These are phyloP conservation scores for Microsporum canis DNA, from an alignment of 2,329 filamentous ascomycete species.

Conservation along the genomic window DNA sequence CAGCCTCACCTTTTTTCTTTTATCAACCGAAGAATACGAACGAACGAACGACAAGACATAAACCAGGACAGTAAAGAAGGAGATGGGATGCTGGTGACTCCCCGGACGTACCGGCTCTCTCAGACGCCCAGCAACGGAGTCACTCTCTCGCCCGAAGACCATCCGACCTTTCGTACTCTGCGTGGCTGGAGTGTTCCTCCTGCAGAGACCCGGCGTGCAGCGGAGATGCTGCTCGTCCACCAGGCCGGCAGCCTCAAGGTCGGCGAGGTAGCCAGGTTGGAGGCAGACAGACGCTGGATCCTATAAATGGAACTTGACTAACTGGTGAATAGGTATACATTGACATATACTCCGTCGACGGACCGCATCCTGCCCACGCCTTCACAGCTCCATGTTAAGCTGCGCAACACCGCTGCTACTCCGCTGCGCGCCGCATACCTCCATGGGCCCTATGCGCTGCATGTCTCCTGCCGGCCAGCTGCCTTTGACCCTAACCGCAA, in stretches of 20 bases:
- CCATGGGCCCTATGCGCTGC: constrained; percentile 87
- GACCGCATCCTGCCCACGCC: constrained; percentile 87
- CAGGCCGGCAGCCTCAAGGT: constrained; percentile 87
- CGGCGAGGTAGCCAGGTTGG: constrained; percentile 78
- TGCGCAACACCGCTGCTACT: constrained; percentile 85
- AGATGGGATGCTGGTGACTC: constrained; percentile 33
- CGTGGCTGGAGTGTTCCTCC: constrained; percentile 26
- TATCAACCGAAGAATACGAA: neutral
- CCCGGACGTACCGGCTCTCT: constrained; percentile 33
- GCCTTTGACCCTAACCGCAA: constrained; percentile 74
- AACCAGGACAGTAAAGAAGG: neutral
- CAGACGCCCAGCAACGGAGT: constrained; percentile 27
- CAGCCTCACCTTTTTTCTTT: neutral
- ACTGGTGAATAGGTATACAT: constrained; percentile 48
- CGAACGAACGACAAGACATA: neutral
- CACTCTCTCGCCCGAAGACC: constrained; percentile 16
- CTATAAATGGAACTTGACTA: neutral
- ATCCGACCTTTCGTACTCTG: constrained; percentile 23
- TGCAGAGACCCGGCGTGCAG: constrained; percentile 16
- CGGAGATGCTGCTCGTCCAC: constrained; percentile 73
- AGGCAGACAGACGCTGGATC: neutral
- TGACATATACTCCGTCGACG: constrained; percentile 80
- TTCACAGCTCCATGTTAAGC: constrained; percentile 65
- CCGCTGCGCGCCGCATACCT: constrained; percentile 90
- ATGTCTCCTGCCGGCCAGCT: constrained; percentile 73